phyloP scores from a whole-genome alignment of 2,329 filamentous ascomycete genomes.

The Tympanopsis confertula region DNA sequence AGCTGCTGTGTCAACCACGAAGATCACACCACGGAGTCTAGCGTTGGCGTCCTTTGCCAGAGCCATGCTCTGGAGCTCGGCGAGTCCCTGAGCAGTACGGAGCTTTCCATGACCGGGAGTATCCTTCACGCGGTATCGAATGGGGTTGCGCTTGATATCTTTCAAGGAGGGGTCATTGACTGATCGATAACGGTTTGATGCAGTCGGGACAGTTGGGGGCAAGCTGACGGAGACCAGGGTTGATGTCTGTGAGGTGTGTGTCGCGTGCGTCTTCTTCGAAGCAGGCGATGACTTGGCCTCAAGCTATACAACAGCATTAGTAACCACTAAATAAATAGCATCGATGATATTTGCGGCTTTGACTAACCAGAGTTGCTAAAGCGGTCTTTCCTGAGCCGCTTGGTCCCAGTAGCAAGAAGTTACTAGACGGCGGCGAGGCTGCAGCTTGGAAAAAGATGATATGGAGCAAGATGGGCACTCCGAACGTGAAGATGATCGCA shows the following conservation, averaged over 20 bases:
- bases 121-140: slow-evolving; percentile 19
- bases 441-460: slow-evolving; percentile 39
- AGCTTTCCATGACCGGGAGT: slow-evolving; percentile 58
- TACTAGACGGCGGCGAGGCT: slow-evolving; percentile 33
- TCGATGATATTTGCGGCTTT: no score
- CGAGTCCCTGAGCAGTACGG: slow-evolving; percentile 17
- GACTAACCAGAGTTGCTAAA: slow-evolving; percentile 42
- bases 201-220: slow-evolving; percentile 29
- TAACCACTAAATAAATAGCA: slow-evolving; percentile 5
- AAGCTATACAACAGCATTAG: slow-evolving; percentile 13
- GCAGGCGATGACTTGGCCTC: slow-evolving; percentile 15
- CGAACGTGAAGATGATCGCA: slow-evolving; percentile 37
- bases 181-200: slow-evolving; percentile 46
- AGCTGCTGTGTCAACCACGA: slow-evolving; percentile 45
- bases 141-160: not conserved
- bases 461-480: slow-evolving; percentile 44
- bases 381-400: slow-evolving; percentile 51
- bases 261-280: slow-evolving; percentile 20
- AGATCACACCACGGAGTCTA: slow-evolving; percentile 41
- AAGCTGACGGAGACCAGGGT: slow-evolving; percentile 36
- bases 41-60: slow-evolving; percentile 9
- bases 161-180: slow-evolving; percentile 45
- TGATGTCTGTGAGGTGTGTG: slow-evolving; percentile 47
- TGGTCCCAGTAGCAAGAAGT: slow-evolving; percentile 47
- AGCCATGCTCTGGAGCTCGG: not conserved